Base-by-base conservation (phyloP, 2,329 filamentous ascomycete genomes). In the Cladorrhinum sp. region DNA sequence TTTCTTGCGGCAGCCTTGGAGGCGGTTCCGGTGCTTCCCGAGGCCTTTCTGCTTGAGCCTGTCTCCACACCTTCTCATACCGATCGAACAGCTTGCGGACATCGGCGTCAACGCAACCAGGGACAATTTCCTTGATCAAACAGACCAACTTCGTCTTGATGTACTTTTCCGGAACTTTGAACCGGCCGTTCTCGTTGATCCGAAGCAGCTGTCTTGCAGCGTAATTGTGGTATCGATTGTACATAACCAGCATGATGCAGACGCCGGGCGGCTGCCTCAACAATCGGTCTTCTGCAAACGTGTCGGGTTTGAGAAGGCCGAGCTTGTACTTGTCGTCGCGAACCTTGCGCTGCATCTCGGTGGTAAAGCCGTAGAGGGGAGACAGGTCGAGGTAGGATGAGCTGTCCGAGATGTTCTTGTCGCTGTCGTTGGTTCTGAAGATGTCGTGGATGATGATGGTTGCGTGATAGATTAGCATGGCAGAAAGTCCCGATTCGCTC, bases 191-290 rank as follows among this genome's bases (percentile, higher is more conserved):
- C 69, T 90, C 87, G 63, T 90, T 90, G 71, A 90, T 89, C 54
- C 54, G 52, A 10, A 58, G 57, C n/a, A 62, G 61, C 50, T 63
- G 58, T 1, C 38, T 63, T 2, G 60, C 58, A 8, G 92, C 85
- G 64, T 93, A 83, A 74, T 97, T 96, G 75, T 96, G 93, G 76
- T 95, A 96, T 27, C 86, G 82, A 67, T 88, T 88, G 75, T 91
- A 88, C 88, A 91, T 91, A 72, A 92, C 80, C 20, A 92, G 75
- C 2, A 92, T 69, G 5, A 90, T 85, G 59, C 84, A 81, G 4
- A 89, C 87, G n/a, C 88, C 88, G 0, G 90, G 87, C 0, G 89
- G 89, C 66, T 90, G 87, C 10, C 84, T 86, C 29, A 87, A 74
- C 2, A 91, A 76, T 60, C 89, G 81, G 72, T 86, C 85, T 67